Base-by-base conservation (phyloP, 202 grass and related monocot genomes). In the Digitaria exilis region DNA sequence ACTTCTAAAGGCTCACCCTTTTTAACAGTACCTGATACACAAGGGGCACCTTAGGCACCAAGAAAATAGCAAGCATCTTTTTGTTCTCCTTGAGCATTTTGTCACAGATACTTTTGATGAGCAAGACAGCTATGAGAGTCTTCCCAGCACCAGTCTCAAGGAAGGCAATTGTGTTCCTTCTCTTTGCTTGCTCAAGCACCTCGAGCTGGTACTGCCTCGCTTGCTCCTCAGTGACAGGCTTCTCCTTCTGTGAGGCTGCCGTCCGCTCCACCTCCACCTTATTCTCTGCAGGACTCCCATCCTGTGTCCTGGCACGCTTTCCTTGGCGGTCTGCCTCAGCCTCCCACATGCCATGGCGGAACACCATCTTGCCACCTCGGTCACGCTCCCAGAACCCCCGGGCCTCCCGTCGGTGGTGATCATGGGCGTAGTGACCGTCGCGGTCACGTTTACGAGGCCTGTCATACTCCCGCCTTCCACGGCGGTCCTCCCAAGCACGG, bases 31-130 rank as follows among this genome's bases (percentile, higher is more conserved):
- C 96, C 96, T 99, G 93, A 73, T 99, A 99, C 62, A 99, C 96
- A 65, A 99, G 96, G 67, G 93, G 96, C 90, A 99, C 96, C 73
- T 99, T 99, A 52, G 96, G 93, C 65, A 99, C 96, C 91, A 99
- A 82, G 82, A 99, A 98, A 42, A 94, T 67, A 9, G 93, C 91
- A 18, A 96, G 87, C 84, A 99, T 94, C 79, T 94, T 99, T 84
- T 83, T 96, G 49, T 90, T 94, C 61, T 96, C 85, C 69, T 92
- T 96, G 77, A 89, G 88, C 91, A 96, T 88, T 46, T 86, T 84
- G 6, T 87, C 84, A 30, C 69, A 84, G 16, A 98, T 69, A 41
- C 91, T 96, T 65, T 90, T 93, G 75, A 98, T 96, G 79, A 98
- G 93, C 72, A 98, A 84, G 16, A 96, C 96, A 0, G 93, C 96